Evolutionary conservation across 768 basidiomycete species (phyloP).

Genomic region (Naganishia antarctica): DNA sequence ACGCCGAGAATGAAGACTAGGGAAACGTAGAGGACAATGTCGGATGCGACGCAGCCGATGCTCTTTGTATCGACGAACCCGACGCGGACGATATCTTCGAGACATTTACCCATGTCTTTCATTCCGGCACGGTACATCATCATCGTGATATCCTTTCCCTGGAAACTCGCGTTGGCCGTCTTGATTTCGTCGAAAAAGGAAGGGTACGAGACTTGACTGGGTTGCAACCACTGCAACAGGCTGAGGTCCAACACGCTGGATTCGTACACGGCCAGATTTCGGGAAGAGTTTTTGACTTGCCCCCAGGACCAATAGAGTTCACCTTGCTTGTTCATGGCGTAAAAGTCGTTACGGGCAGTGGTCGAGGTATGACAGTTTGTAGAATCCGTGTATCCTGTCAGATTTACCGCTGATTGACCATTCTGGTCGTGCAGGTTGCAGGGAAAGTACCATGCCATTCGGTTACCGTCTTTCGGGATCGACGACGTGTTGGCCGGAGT

Average conservation of each 20-base stretch:
- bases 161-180: conserved; percentile 64
- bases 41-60: conserved; percentile 93
- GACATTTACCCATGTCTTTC: conserved; percentile 66
- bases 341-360: conserved; percentile 57
- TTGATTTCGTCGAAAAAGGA: conserved; percentile 73
- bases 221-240: conserved; percentile 78
- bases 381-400: conserved; percentile 61
- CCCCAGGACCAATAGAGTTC: conserved; percentile 94
- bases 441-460: conserved; percentile 92
- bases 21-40: conserved; percentile 89
- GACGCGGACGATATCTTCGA: conserved; percentile 77
- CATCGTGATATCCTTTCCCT: conserved; percentile 84
- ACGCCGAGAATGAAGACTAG: conserved; percentile 97
- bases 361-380: conserved; percentile 69
- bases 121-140: conserved; percentile 68
- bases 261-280: conserved; percentile 91
- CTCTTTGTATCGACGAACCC: conserved; percentile 91
- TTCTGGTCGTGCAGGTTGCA: conserved; percentile 84
- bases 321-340: conserved; percentile 59
- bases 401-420: conserved; percentile 60
- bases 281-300: conserved; percentile 61
- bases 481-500: conserved; percentile 64
- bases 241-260: conserved; percentile 83
- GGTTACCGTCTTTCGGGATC: conserved; percentile 61
- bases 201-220: conserved; percentile 75